Evolutionary conservation across 495 filamentous ascomycete species (phyloP), one percentile per base, ranked within the genome.

Genomic region (Penicillium flavigenum): DNA sequence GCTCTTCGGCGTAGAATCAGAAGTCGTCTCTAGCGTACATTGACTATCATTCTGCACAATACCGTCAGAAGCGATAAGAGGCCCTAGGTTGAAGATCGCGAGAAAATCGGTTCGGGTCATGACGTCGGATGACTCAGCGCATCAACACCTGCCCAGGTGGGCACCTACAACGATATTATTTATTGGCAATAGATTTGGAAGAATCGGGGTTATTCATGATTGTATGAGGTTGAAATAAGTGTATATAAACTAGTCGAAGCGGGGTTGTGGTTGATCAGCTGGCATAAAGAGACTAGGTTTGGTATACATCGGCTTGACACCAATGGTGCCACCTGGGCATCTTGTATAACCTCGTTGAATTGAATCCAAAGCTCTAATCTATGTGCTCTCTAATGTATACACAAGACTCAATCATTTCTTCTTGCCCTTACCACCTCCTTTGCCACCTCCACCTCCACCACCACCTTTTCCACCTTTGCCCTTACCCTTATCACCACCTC

Each of bases 401-500:
- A 54, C 22, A 54, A 36, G 9, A 32, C 24, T 11, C 17, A 16
- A 34, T 56, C 61, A 74, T 63, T 71, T 72, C 59, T 72, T 74
- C 67, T 80, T 78, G 5, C 53, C 34, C 31, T 55, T 55, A 26
- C 77, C 72, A 20, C 79, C 72, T 54, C 74, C 76, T 62, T 72
- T 83, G 63, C 63, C 78, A 63, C 54, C 77, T 65, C 60, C 76
- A 5, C 36, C 36, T 17, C 62, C 67, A 41, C 68, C 74, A 57
- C 72, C 74, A 53, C 70, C 73, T 61, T 67, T 69, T 19, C 65
- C 72, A 24, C 75, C 76, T 52, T 76, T 77, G 36, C 74, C 77
- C 41, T 74, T 78, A 3, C 75, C 77, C 8, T 82, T 82, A 20
- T 67, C 71, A 45, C 70, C 72, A 49, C 78, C 65, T 5, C 70